A percentile compares a stretch with the other conserved stretches of the same genome.
These are phyloP conservation scores for Collybia mongolica DNA, from an alignment of 768 basidiomycete species.

Conservation along the genomic window DNA sequence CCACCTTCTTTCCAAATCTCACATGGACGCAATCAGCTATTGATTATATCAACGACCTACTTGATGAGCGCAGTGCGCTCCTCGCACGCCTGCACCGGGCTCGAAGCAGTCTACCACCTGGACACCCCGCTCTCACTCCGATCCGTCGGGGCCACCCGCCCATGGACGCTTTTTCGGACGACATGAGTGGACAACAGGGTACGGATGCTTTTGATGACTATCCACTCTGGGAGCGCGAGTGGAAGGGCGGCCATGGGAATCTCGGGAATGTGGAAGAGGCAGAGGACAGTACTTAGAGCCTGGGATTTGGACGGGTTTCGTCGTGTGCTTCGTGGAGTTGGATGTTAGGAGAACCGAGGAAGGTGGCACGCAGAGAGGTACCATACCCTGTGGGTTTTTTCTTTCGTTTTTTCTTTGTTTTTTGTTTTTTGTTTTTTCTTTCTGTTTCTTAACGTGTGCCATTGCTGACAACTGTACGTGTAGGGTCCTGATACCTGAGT, in stretches of 20 bases:
- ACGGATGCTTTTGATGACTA: constrained; percentile 6
- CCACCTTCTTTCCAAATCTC: constrained; percentile 4
- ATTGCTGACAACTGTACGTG: too few species aligned
- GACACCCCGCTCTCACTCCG: constrained; percentile 52
- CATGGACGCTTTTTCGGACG: constrained; percentile 12
- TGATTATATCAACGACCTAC: constrained; percentile 73
- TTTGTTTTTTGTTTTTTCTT: too few species aligned
- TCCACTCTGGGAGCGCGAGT: constrained; percentile 79
- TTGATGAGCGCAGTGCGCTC: constrained; percentile 58
- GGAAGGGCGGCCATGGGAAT: constrained; percentile 71
- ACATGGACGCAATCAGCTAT: constrained; percentile 55
- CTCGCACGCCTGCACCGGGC: constrained; percentile 60
- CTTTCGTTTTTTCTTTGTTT: too few species aligned
- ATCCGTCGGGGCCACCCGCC: constrained; percentile 14
- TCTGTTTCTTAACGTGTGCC: too few species aligned
- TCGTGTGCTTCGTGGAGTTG: too few species aligned
- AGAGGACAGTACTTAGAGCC: constrained; percentile 24
- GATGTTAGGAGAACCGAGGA: too few species aligned
- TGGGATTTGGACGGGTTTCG: neutral
- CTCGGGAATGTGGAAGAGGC: constrained; percentile 50
- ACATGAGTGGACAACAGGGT: constrained; percentile 17
- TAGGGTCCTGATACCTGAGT: too few species aligned
- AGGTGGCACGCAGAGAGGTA: too few species aligned
- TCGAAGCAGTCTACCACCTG: constrained; percentile 51
- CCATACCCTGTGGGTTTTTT: too few species aligned